These are phyloP conservation scores for Coniochaeta pulveracea DNA, from an alignment of 2,329 filamentous ascomycete species.

Conservation along the genomic window DNA sequence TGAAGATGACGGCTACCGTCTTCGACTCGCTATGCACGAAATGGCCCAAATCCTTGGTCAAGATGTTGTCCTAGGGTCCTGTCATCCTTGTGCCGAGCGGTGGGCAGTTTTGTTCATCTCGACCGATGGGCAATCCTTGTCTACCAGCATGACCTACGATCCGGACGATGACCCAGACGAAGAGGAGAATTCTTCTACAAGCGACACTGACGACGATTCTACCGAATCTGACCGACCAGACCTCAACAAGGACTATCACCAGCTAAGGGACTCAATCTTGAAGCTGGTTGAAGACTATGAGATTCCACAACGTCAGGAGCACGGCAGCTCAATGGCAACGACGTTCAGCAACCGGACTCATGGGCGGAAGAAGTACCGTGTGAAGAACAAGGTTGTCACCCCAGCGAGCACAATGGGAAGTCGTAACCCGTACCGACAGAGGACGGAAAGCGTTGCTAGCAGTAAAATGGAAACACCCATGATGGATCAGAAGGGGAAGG, in stretches of 20 bases:
- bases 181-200: conserved; percentile 49
- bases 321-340: conserved; percentile 45
- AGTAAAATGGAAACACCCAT: conserved; percentile 15
- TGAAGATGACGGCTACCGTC: conserved; percentile 52
- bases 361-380: conserved; percentile 45
- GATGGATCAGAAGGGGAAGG: conserved; percentile 17
- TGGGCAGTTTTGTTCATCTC: conserved; percentile 78
- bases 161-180: conserved; percentile 53
- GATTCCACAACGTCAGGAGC: conserved; percentile 56
- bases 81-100: conserved; percentile 70
- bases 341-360: conserved; percentile 60
- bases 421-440: conserved; percentile 43
- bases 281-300: conserved; percentile 77
- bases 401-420: conserved; percentile 39
- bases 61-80: conserved; percentile 54
- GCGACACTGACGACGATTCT: conserved; percentile 51
- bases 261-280: conserved; percentile 67
- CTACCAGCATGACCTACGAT: conserved; percentile 62
- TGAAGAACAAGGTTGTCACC: conserved; percentile 46
- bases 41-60: conserved; percentile 55
- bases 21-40: conserved; percentile 59
- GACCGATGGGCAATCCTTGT: conserved; percentile 57
- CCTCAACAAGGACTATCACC: conserved; percentile 69
- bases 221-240: conserved; percentile 45
- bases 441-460: conserved; percentile 15